Evolutionary conservation across 2,329 filamentous ascomycete genomes (phyloP), one percentile per base, ranked within the genome.

Genomic region (Verticillium longisporum): DNA sequence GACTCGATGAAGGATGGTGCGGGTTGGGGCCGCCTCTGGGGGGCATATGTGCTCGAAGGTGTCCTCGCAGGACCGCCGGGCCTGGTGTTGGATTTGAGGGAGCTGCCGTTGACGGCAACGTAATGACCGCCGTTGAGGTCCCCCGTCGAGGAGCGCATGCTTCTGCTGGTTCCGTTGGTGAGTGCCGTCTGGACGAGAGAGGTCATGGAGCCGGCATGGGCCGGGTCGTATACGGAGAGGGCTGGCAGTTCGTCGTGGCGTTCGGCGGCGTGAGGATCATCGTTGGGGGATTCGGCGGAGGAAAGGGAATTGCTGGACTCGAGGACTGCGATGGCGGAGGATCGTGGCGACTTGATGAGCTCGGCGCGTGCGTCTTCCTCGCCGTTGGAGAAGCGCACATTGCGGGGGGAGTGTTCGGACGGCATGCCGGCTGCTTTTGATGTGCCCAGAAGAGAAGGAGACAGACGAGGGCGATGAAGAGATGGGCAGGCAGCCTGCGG

Each of bases 1-100:
- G 77, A 73, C 55, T 75, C 76, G 63, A 76, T 73, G 62, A 77
- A 78, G 41, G 79, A 74, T 57, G 78, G 70, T n/a, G 75, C 69
- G 53, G 75, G 69, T 64, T 74, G 74, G 1, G 83, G 80, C 60
- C 82, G 80, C 56, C 85, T 78, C 61, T 83, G 82, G 66, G 87
- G 87, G 64, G 90, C 89, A 72, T 95, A 95, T 36, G 91, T 92
- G 72, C 83, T 91, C 34, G 90, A 94, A 1, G 89, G 89, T 4
- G 89, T 92, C 69, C 90, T 82, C 60, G 84, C 83, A 18, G 90
- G 89, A 31, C 80, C 87, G 6, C 84, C 82, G 15, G 90, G 89
- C 66, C 90, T 84, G 68, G 89, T 86, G 56, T 68, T 61, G 55
- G 72, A 71, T 61, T 74, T 75, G 59, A 50, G 31, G 36, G 62